A percentile compares a stretch with the other conserved stretches of the same genome.
These are phyloP conservation scores for Calonectria pteridis DNA, from an alignment of 2,329 filamentous ascomycete genomes.

Conservation along the genomic window DNA sequence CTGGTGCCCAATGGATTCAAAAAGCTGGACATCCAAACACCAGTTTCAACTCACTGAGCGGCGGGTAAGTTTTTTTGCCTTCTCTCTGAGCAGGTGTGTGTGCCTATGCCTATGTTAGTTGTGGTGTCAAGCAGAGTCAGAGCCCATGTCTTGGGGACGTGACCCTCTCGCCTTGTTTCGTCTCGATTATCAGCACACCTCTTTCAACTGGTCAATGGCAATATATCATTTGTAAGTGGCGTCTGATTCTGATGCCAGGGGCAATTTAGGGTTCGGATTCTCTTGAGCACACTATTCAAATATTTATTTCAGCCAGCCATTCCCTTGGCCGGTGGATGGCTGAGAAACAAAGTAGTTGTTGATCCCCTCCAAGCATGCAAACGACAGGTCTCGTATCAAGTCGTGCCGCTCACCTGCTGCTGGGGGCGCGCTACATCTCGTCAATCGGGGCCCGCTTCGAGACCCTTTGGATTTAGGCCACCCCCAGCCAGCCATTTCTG, in stretches of 20 bases:
- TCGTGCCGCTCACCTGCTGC: constrained; percentile 25
- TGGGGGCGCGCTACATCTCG: constrained; percentile 41
- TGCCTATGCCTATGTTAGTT: neutral
- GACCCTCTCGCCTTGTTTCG: neutral
- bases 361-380: constrained; percentile 1
- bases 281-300: neutral
- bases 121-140: neutral
- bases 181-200: neutral
- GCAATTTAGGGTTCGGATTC: neutral
- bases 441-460: constrained; percentile 44
- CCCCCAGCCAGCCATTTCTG: constrained; percentile 2
- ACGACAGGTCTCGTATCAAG: neutral
- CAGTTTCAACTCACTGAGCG: neutral
- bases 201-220: neutral
- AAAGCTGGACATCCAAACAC: constrained; percentile 28
- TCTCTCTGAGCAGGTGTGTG: neutral
- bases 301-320: constrained; percentile 2
- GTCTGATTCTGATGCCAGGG: neutral
- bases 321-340: neutral
- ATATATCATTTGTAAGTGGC: constrained; percentile 6
- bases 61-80: neutral
- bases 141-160: neutral
- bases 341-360: constrained; percentile 6
- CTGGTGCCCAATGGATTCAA: constrained; percentile 38
- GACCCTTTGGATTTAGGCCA: constrained; percentile 1